phyloP scores from a whole-genome alignment of 495 filamentous ascomycete genomes.

The Tuber brumale region DNA sequence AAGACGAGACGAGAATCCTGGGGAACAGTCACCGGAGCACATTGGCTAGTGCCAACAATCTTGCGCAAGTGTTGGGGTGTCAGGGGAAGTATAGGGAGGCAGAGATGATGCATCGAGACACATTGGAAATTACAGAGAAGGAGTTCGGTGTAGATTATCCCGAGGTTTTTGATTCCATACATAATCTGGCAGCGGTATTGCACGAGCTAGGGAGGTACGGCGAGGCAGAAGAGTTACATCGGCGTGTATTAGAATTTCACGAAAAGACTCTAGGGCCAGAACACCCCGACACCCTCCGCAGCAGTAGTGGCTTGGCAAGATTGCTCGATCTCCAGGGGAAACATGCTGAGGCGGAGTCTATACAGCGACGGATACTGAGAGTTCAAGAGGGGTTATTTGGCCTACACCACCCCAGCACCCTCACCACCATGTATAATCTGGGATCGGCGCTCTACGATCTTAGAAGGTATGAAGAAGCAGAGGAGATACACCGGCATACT shows the following conservation, averaged over 20 bases:
- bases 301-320: neutral
- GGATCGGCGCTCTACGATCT: neutral
- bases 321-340: too few species aligned
- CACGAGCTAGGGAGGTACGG: neutral
- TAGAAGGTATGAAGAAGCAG: too few species aligned
- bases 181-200: neutral
- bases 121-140: neutral
- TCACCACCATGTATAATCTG: neutral
- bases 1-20: constrained; percentile 4
- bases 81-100: too few species aligned
- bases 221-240: constrained; percentile 17
- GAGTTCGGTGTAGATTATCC: neutral
- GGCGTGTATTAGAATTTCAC: neutral
- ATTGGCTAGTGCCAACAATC: constrained; percentile 25
- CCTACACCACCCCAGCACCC: neutral
- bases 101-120: neutral
- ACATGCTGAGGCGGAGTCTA: neutral
- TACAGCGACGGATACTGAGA: neutral
- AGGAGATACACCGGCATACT: neutral
- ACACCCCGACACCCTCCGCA: neutral
- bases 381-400: neutral
- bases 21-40: constrained; percentile 12
- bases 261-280: neutral
- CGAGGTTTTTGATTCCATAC: neutral
- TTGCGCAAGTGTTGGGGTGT: constrained; percentile 34